phyloP scores from a whole-genome alignment of 1,284 basidiomycete genomes.

The Ustilago hordei region DNA sequence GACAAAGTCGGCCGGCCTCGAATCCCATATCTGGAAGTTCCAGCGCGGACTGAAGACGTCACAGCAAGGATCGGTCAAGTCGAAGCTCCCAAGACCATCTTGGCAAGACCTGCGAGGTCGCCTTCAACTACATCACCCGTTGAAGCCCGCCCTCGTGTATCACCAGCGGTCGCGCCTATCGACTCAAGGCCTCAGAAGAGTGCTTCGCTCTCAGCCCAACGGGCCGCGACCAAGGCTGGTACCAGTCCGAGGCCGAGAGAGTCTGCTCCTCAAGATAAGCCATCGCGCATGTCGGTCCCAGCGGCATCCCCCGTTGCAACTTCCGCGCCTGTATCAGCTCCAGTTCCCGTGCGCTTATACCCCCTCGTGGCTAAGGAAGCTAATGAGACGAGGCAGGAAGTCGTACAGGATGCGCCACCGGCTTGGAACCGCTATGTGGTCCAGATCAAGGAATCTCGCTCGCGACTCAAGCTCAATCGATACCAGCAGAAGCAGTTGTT shows the following conservation, averaged over 20 bases:
- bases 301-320: background rate
- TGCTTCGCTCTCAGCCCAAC: slow-evolving; percentile 8
- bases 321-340: slow-evolving; percentile 15
- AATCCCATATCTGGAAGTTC: background rate
- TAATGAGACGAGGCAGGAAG: slow-evolving; percentile 46
- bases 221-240: slow-evolving; percentile 4
- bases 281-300: slow-evolving; percentile 3
- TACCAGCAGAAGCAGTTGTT: slow-evolving; percentile 46
- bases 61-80: background rate
- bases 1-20: background rate
- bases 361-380: slow-evolving; percentile 44
- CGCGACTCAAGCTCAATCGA: slow-evolving; percentile 36
- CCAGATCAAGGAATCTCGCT: slow-evolving; percentile 28
- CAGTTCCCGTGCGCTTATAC: slow-evolving; percentile 23
- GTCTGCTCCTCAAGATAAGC: slow-evolving; percentile 7
- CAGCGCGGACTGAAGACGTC: slow-evolving; percentile 1
- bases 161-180: background rate
- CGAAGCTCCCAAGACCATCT: slow-evolving; percentile 34
- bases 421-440: slow-evolving; percentile 61
- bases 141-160: slow-evolving; percentile 6
- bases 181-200: slow-evolving; percentile 14
- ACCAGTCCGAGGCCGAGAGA: slow-evolving; percentile 14
- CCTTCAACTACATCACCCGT: slow-evolving; percentile 10
- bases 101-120: slow-evolving; percentile 23
- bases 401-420: slow-evolving; percentile 47